These are phyloP conservation scores for Bretschneidera sinensis DNA, from an alignment of 345 rosid genomes.

Conservation along the genomic window DNA sequence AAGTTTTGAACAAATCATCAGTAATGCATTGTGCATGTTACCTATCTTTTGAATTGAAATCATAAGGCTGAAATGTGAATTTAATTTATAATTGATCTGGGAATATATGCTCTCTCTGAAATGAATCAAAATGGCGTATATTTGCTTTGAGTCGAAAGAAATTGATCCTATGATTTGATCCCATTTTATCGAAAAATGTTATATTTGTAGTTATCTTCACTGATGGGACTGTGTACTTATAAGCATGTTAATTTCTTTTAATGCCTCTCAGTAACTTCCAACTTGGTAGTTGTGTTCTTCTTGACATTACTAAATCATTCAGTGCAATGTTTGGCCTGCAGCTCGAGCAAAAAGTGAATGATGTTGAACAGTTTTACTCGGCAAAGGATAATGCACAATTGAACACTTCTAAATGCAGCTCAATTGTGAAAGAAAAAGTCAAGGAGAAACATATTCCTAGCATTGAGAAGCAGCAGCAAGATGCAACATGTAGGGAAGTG, in stretches of 20 bases:
- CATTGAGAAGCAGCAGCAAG: conserved; percentile 39
- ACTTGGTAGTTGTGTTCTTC: not conserved
- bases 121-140: no score
- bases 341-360: conserved; percentile 56
- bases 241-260: no score
- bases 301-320: conserved; percentile 5
- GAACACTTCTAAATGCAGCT: conserved; percentile 33
- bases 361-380: conserved; percentile 53
- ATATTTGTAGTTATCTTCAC: no score
- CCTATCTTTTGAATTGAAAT: no score
- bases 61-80: no score
- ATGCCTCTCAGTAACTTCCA: not conserved
- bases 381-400: conserved; percentile 33
- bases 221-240: no score
- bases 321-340: conserved; percentile 23
- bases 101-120: no score
- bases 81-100: no score
- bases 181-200: no score
- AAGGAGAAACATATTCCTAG: conserved; percentile 44
- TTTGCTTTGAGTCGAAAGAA: no score
- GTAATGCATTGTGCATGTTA: no score
- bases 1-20: not conserved
- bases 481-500: conserved; percentile 27
- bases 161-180: no score
- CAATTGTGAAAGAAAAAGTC: conserved; percentile 43